Conservation (phyloP, 352 stramenopile species). For the Phytopythium kandeliae region DNA sequence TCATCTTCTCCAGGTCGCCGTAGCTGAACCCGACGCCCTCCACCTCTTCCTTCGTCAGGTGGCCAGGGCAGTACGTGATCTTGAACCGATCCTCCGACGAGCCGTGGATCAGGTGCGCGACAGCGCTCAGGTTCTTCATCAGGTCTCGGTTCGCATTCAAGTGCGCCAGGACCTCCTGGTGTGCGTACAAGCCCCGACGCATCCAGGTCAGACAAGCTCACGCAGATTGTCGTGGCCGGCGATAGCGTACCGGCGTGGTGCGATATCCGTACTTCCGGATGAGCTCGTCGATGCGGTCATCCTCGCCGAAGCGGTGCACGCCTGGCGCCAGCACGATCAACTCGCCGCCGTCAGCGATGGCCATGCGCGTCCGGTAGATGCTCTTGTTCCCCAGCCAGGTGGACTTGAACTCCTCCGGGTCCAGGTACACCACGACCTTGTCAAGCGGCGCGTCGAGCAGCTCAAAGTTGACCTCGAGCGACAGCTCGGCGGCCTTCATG, state of each 20-base stretch:
- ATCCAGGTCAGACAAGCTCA: too few relatives aligned
- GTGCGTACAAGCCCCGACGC: too few relatives aligned
- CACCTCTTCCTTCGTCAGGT: constrained; percentile 91
- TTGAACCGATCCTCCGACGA: constrained; percentile 96
- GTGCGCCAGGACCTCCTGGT: constrained; percentile 87
- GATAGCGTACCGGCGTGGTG: constrained; percentile 85
- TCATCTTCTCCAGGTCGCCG: constrained; percentile 83
- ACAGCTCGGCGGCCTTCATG: constrained; percentile 91
- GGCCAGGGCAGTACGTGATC: constrained; percentile 92
- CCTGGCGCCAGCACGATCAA: constrained; percentile 94
- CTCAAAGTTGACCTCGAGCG: constrained; percentile 95
- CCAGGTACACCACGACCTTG: constrained; percentile 96
- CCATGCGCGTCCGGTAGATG: constrained; percentile 97
- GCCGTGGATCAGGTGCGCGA: constrained; percentile 96
- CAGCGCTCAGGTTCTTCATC: constrained; percentile 93
- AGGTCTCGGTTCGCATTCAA: constrained; percentile 91
- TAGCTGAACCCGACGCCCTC: constrained; percentile 93
- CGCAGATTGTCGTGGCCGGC: background rate
- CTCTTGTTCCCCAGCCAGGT: constrained; percentile 98
- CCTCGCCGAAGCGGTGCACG: constrained; percentile 93
- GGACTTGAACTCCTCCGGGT: constrained; percentile 96
- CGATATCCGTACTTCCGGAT: constrained; percentile 97
- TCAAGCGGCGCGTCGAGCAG: constrained; percentile 87
- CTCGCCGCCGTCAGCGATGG: constrained; percentile 93
- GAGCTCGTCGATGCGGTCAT: constrained; percentile 91